These are phyloP conservation scores for Mortierella polycephala DNA, from an alignment of 371 early-diverging fungal genomes.

Conservation along the genomic window DNA sequence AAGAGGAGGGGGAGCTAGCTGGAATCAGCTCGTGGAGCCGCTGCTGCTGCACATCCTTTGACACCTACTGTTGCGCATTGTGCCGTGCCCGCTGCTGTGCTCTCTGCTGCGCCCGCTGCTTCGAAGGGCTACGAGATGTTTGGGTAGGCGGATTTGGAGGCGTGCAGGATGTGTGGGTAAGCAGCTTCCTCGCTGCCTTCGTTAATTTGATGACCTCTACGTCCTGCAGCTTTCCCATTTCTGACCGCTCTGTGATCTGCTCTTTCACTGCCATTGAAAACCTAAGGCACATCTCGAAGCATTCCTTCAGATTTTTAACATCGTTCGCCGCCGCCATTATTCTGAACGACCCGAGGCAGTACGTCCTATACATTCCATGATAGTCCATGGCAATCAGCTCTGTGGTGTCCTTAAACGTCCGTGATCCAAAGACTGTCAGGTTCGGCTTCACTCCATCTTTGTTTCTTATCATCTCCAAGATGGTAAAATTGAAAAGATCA, in stretches of 20 bases:
- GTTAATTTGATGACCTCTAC: conserved; percentile 17
- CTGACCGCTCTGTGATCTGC: conserved; percentile 17
- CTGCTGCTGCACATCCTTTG: too few species aligned
- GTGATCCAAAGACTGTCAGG: conserved; percentile 20
- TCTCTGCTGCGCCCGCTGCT: neutral
- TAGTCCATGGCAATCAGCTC: conserved; percentile 36
- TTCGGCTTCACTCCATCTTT: conserved; percentile 18
- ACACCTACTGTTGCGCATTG: too few species aligned
- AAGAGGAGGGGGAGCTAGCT: too few species aligned
- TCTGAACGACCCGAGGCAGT: conserved; percentile 27
- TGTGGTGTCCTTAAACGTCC: conserved; percentile 23
- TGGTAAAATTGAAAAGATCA: conserved; percentile 26
- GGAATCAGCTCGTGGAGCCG: too few species aligned
- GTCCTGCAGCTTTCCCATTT: conserved; percentile 12
- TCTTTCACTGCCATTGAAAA: conserved; percentile 18
- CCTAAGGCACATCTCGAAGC: conserved; percentile 35
- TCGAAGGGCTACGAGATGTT: neutral
- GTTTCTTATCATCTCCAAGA: conserved; percentile 23
- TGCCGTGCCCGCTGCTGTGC: too few species aligned
- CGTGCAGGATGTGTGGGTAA: conserved; percentile 13
- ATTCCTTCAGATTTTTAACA: conserved; percentile 10
- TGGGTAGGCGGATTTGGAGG: conserved; percentile 7
- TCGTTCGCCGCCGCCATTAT: neutral
- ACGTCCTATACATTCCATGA: conserved; percentile 24
- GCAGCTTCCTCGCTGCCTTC: conserved; percentile 18